Conservation (phyloP, 163 green algal genomes). For the Scenedesmus sp. region DNA sequence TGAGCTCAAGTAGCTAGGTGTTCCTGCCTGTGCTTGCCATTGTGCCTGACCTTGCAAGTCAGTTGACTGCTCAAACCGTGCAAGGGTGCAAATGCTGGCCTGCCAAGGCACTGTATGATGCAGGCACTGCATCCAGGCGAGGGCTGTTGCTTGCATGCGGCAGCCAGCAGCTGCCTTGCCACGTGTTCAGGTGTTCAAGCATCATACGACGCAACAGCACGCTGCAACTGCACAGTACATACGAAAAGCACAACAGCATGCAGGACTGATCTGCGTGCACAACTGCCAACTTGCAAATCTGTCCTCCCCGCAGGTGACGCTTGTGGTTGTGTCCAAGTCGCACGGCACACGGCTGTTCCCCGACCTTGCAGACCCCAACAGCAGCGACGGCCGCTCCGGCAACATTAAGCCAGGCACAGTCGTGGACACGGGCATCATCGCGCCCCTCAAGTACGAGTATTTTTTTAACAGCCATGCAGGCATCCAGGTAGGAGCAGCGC, state of each 20-base stretch:
- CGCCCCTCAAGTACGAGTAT: slow-evolving; percentile 87
- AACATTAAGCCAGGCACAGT: slow-evolving; percentile 79
- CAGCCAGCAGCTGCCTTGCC: no score
- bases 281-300: neutral
- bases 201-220: no score
- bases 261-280: neutral
- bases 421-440: slow-evolving; percentile 82
- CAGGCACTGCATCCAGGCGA: no score
- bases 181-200: no score
- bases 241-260: neutral
- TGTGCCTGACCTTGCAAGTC: neutral
- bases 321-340: slow-evolving; percentile 91
- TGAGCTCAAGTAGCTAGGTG: neutral
- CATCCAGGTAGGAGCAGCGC: slow-evolving; percentile 71
- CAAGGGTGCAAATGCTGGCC: no score
- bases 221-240: no score
- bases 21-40: neutral
- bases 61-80: no score
- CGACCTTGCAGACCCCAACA: neutral
- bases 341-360: slow-evolving; percentile 91
- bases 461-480: slow-evolving; percentile 89
- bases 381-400: slow-evolving; percentile 52
- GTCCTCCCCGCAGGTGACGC: slow-evolving; percentile 73
- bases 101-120: no score
- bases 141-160: no score